Conservation (phyloP, 2,329 filamentous ascomycete genomes). For the Colletotrichum endophyticum region DNA sequence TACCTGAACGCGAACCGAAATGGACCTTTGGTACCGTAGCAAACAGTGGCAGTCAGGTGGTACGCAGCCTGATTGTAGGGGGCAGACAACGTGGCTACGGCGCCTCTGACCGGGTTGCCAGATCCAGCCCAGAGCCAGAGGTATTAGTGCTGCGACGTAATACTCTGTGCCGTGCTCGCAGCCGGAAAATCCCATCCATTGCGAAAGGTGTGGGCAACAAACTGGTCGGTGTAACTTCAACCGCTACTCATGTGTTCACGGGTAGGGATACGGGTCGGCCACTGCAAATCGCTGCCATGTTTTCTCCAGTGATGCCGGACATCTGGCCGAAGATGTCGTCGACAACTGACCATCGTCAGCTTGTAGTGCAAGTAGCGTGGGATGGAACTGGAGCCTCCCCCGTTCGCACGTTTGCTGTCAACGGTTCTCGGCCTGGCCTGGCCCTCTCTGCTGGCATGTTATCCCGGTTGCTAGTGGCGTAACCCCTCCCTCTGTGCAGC, state of each 20-base stretch:
- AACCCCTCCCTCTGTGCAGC: background rate
- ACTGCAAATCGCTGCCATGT: background rate
- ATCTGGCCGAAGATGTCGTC: conserved; percentile 6
- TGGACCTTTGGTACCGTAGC: background rate
- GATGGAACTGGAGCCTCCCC: background rate
- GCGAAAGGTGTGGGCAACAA: background rate
- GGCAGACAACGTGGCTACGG: background rate
- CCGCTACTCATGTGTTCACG: background rate
- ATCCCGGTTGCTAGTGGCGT: background rate
- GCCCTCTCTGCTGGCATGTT: conserved; percentile 1
- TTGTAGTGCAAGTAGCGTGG: background rate
- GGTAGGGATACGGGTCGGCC: background rate
- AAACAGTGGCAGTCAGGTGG: background rate
- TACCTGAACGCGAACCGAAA: background rate
- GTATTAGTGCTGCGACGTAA: background rate
- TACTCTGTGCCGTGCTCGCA: background rate
- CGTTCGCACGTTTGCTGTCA: conserved; percentile 1
- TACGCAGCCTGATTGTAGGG: background rate
- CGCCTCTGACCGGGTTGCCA: background rate
- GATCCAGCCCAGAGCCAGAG: background rate
- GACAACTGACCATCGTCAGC: background rate
- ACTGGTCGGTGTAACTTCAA: background rate
- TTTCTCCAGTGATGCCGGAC: background rate
- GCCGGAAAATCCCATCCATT: background rate
- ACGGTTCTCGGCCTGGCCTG: conserved; percentile 10